Base-by-base conservation (phyloP, 2,329 filamentous ascomycete species). In the Exophiala dermatitidis region DNA sequence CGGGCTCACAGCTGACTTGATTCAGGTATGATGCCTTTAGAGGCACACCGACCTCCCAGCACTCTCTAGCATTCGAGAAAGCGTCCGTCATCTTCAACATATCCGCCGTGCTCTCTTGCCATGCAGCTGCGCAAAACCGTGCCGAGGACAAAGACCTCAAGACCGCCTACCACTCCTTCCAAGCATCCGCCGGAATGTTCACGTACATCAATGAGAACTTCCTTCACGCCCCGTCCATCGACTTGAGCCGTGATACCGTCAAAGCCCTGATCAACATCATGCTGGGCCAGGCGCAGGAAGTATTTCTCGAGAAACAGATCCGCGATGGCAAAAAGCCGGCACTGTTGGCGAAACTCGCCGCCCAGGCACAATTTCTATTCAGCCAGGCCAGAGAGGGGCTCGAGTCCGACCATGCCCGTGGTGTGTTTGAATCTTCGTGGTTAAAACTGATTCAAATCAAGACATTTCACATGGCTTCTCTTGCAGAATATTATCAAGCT, bases 141-240 rank as follows among this genome's bases (percentile, higher is more conserved):
- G 86, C 87, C 60, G 90, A 97, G 67, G 93, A 98, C 66, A 80
- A 86, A 4, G 91, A 91, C 33, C 80, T 97, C 68, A 98, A 98
- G 74, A 91, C 90, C 9, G 89, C 93, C 12, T 98, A 97, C 68
- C 91, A 98, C 71, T 96, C 90, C 19, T 97, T 97, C 74, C 93
- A 98, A 71, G 93, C 93, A 38, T 90, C 91, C 5, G 93, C 93
- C 6, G 93, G 93, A 74, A 98, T 98, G 93, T 98, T 97, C 71
- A 97, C 91, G 49, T 98, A 98, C 66, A 98, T 98, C 74, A 98
- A 98, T 71, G 93, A 98, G 73, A 98, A 98, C 73, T 98, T 98
- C 68, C 76, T 98, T 34, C 93, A 98, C 66, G 93, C 93, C 1
- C 93, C 94, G 0, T 96, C 90, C 5, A 90, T 88, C n/a, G 93